Evolutionary conservation across 495 filamentous ascomycete species (phyloP).

Genomic region (Massariosphaeria phaeospora): DNA sequence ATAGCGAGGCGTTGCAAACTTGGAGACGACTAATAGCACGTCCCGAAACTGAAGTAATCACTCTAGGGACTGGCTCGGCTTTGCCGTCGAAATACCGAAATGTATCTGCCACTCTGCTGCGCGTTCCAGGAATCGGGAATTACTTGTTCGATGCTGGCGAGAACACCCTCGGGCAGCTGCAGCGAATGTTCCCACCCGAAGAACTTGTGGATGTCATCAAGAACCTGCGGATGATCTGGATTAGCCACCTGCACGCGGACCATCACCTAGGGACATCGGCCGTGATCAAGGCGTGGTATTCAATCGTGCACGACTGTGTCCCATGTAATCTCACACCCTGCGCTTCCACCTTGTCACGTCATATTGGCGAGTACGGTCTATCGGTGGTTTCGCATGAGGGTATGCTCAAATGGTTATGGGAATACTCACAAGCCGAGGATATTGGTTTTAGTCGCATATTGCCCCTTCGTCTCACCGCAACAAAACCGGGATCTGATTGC

Average conservation of each 20-base stretch:
- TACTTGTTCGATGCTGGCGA: conserved; percentile 91
- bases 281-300: conserved; percentile 73
- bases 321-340: conserved; percentile 7
- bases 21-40: conserved; percentile 52
- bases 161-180: conserved; percentile 86
- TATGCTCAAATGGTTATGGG: conserved; percentile 68
- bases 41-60: conserved; percentile 71
- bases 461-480: conserved; percentile 41
- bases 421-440: conserved; percentile 74
- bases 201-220: conserved; percentile 64
- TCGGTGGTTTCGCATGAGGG: conserved; percentile 56
- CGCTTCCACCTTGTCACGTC: conserved; percentile 31
- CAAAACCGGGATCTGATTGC: neutral
- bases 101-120: conserved; percentile 79
- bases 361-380: too few relatives aligned
- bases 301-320: conserved; percentile 41
- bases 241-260: conserved; percentile 93
- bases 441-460: conserved; percentile 61
- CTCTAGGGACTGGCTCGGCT: conserved; percentile 86
- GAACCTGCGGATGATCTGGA: conserved; percentile 82
- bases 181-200: conserved; percentile 59
- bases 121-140: conserved; percentile 75
- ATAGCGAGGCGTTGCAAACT: conserved; percentile 39
- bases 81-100: conserved; percentile 90
- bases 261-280: conserved; percentile 82